A percentile compares a stretch with the other conserved stretches of the same genome.
These are phyloP conservation scores for Nicotiana rustica DNA, from an alignment of 305 asterid species.

Conservation along the genomic window DNA sequence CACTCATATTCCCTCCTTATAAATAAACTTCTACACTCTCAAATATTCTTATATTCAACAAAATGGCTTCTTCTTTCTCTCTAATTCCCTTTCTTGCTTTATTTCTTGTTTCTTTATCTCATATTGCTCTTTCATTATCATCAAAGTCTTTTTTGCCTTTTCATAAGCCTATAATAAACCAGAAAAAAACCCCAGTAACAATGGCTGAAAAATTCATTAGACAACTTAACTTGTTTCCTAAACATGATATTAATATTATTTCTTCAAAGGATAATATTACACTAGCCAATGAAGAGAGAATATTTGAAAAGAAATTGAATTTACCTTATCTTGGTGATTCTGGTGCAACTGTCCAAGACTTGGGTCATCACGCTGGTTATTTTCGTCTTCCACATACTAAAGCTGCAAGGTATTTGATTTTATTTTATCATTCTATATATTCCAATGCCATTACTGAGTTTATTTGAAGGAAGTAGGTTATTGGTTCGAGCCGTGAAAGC, in stretches of 20 bases:
- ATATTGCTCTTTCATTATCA: slow-evolving; percentile 44
- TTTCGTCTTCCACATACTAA: slow-evolving; percentile 60
- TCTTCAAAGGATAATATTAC: slow-evolving; percentile 16
- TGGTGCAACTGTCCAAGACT: slow-evolving; percentile 52
- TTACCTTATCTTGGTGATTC: slow-evolving; percentile 53
- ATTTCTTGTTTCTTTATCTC: slow-evolving; percentile 41
- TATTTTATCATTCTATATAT: background rate
- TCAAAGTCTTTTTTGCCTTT: slow-evolving; percentile 6
- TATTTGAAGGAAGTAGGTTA: background rate
- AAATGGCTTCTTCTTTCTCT: slow-evolving; percentile 34
- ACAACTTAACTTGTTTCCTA: slow-evolving; percentile 68
- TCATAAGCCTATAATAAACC: background rate
- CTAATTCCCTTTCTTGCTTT: slow-evolving; percentile 27
- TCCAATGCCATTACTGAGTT: background rate
- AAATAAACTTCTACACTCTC: slow-evolving; percentile 26
- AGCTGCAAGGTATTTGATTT: slow-evolving; percentile 58
- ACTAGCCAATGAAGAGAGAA: slow-evolving; percentile 37
- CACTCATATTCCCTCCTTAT: slow-evolving; percentile 44
- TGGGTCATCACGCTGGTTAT: slow-evolving; percentile 88
- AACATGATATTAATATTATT: slow-evolving; percentile 54
- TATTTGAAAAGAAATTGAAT: slow-evolving; percentile 63
- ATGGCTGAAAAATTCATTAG: slow-evolving; percentile 61
- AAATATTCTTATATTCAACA: background rate
- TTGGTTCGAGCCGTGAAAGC: no score
- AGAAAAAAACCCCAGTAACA: slow-evolving; percentile 40